These are phyloP conservation scores for Fomitopsis pinicola DNA, from an alignment of 1,284 basidiomycete genomes.

Conservation along the genomic window DNA sequence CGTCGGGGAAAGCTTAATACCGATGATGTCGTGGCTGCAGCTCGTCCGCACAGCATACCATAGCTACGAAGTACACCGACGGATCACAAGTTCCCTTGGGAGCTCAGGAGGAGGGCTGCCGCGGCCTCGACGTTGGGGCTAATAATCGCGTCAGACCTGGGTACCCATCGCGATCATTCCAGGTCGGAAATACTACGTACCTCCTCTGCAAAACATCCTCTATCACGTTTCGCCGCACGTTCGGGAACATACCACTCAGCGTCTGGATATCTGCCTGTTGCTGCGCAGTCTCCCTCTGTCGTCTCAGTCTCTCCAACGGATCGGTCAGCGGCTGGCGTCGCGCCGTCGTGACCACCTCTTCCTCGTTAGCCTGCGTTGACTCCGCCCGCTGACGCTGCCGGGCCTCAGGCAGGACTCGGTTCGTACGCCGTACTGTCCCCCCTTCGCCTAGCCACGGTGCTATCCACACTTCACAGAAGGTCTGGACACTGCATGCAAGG, in stretches of 20 bases:
- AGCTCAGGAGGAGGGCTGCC: constrained; percentile 71
- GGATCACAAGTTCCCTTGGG: constrained; percentile 24
- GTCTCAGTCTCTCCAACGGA: background rate
- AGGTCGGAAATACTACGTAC: constrained; percentile 37
- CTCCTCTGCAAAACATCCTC: constrained; percentile 77
- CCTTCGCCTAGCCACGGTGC: constrained; percentile 20
- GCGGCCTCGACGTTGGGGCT: constrained; percentile 77
- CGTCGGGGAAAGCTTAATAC: background rate
- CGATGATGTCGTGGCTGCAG: background rate
- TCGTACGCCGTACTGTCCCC: constrained; percentile 38
- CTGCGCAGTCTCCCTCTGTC: constrained; percentile 18
- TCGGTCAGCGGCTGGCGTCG: constrained; percentile 14
- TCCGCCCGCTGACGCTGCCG: constrained; percentile 21
- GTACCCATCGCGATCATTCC: no score
- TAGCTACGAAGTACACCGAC: background rate
- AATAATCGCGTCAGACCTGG: constrained; percentile 1
- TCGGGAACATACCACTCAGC: constrained; percentile 79
- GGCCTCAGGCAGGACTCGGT: constrained; percentile 53
- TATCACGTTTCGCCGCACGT: constrained; percentile 70
- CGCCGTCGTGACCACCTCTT: constrained; percentile 59
- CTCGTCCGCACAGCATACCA: background rate
- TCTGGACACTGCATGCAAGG: constrained; percentile 12
- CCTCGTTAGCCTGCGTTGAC: constrained; percentile 25
- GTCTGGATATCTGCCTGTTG: constrained; percentile 69
- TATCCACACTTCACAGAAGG: constrained; percentile 19